Conservation (phyloP, 106 monocot species). For the Iris macrosiphon region DNA sequence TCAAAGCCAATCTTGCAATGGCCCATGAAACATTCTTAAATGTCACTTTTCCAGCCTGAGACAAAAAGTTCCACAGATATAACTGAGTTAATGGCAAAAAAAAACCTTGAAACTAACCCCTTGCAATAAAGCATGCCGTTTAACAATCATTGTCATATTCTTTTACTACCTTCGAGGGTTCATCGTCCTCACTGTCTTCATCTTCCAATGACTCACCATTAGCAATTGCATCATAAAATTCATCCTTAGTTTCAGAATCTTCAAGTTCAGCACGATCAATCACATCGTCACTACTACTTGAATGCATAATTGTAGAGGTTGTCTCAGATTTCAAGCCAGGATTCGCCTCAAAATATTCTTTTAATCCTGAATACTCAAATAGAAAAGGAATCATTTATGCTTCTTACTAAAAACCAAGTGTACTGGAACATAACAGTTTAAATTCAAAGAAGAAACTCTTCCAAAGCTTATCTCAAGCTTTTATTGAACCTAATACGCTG, state of each 20-base stretch:
- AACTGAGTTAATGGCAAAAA: too few species aligned
- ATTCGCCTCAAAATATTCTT: conserved; percentile 86
- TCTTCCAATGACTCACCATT: conserved; percentile 49
- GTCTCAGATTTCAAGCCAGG: conserved; percentile 45
- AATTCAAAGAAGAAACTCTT: too few species aligned
- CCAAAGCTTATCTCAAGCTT: too few species aligned
- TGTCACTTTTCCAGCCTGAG: conserved; percentile 54
- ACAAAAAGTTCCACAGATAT: conserved; percentile 1
- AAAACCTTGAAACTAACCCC: too few species aligned
- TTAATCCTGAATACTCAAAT: conserved; percentile 46
- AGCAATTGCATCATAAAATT: conserved; percentile 92
- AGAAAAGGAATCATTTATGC: background rate
- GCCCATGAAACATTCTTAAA: conserved; percentile 92
- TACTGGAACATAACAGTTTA: too few species aligned
- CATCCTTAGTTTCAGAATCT: conserved; percentile 60
- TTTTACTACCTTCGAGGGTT: conserved; percentile 38
- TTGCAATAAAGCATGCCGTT: too few species aligned
- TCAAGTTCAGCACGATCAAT: conserved; percentile 34
- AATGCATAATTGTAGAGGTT: conserved; percentile 30
- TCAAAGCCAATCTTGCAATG: conserved; percentile 68
- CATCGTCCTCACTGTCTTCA: conserved; percentile 83
- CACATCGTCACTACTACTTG: conserved; percentile 25
- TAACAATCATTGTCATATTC: too few species aligned
- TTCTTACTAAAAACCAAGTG: too few species aligned
- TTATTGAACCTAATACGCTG: too few species aligned